Percentiles rank a stretch among this genome's conserved stretches.
Evolutionary conservation across 2,329 filamentous ascomycete species (phyloP).

Genomic region (Pezicula rhizophila): DNA sequence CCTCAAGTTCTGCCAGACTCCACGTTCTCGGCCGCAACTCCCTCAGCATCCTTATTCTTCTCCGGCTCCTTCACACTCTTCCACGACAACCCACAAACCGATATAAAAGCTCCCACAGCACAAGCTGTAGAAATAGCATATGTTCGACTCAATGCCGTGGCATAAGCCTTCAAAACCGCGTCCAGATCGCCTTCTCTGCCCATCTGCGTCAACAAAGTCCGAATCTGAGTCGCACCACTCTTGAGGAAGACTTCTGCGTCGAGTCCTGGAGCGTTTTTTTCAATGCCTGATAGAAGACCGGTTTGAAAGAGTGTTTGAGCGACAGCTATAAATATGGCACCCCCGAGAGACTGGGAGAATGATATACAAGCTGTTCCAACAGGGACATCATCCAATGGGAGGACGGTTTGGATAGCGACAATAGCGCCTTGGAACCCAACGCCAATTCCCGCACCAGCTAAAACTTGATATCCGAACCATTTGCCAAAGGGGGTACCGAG

Average conservation of each 20-base stretch:
- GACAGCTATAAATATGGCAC: slow-evolving; percentile 59
- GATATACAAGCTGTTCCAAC: slow-evolving; percentile 45
- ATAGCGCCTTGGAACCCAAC: slow-evolving; percentile 18
- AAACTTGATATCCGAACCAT: slow-evolving; percentile 54
- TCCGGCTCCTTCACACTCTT: slow-evolving; percentile 43
- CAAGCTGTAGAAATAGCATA: slow-evolving; percentile 47
- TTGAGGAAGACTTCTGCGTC: slow-evolving; percentile 43
- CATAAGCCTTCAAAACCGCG: slow-evolving; percentile 47
- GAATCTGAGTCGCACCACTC: slow-evolving; percentile 46
- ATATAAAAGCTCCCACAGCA: slow-evolving; percentile 39
- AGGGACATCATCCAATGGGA: slow-evolving; percentile 42
- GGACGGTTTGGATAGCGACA: slow-evolving; percentile 41
- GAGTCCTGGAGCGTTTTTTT: slow-evolving; percentile 37
- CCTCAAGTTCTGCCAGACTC: too few species aligned
- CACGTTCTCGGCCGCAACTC: too few species aligned
- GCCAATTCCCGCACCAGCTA: slow-evolving; percentile 41
- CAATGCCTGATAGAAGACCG: slow-evolving; percentile 48
- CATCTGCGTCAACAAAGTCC: slow-evolving; percentile 36
- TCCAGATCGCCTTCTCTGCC: slow-evolving; percentile 35
- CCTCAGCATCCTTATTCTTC: too few species aligned
- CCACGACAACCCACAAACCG: slow-evolving; percentile 41
- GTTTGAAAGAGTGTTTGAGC: slow-evolving; percentile 65
- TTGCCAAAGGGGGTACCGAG: slow-evolving; percentile 34
- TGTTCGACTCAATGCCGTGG: slow-evolving; percentile 44
- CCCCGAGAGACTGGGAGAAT: slow-evolving; percentile 61